Conservation (phyloP, 1,139 yeast genomes). For the Yamadazyma aaseri region DNA sequence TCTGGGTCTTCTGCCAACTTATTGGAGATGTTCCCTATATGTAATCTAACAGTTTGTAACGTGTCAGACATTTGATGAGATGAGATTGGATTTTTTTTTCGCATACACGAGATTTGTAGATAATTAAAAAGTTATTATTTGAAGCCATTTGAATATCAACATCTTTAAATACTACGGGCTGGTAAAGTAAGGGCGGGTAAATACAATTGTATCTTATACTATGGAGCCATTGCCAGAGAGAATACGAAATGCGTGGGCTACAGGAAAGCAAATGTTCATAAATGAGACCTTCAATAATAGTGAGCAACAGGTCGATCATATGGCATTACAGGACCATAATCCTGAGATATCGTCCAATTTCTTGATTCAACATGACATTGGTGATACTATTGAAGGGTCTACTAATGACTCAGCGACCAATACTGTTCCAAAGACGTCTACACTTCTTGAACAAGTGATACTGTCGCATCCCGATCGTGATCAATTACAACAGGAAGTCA, state of each 20-base stretch:
- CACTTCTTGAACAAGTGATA: conserved; percentile 17
- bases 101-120: background rate
- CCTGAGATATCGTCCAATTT: too few species aligned
- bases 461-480: conserved; percentile 14
- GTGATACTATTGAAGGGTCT: too few species aligned
- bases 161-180: too few species aligned
- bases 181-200: too few species aligned
- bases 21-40: conserved; percentile 66
- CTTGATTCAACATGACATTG: too few species aligned
- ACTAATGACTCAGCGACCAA: too few species aligned
- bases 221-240: background rate
- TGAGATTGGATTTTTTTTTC: conserved; percentile 4
- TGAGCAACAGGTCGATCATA: too few species aligned
- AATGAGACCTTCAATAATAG: background rate
- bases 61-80: conserved; percentile 8
- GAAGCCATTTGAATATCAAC: too few species aligned
- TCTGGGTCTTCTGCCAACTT: conserved; percentile 43
- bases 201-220: too few species aligned
- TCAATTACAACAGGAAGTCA: conserved; percentile 23
- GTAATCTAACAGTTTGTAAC: conserved; percentile 41
- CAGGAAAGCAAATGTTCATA: background rate
- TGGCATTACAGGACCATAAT: too few species aligned
- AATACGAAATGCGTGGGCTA: background rate
- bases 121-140: too few species aligned
- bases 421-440: too few species aligned